Evolutionary conservation across 805 yeast genomes (phyloP), one percentile per base, ranked within the genome.

Genomic region (Nakazawaea pomicola): DNA sequence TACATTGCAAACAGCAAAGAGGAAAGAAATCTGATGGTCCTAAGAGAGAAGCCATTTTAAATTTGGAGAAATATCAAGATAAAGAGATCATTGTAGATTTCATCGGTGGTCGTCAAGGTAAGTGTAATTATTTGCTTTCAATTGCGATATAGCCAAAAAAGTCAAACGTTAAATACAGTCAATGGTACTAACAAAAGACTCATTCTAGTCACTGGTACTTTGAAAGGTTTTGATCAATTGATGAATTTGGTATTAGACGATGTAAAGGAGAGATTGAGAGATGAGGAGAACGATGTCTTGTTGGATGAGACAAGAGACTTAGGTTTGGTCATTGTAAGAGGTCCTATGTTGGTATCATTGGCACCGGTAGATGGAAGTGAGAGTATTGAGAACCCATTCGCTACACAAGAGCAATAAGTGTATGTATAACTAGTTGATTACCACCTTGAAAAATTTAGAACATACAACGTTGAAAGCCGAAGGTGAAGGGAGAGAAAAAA

Each of bases 11-110:
- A 27, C 24, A 43, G 29, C 32, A 35, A 40, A 39, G 34, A 38
- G 38, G 23, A 8, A 37, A 29, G 17, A 43, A 43, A 14, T 10
- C 37, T 7, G 33, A 43, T 34, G 43, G 45, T 11, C 98, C 97
- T 28, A 85, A 84, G 67, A 83, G 88, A 62, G 96, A 90, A 48
- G 95, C 96, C 17, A 86, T 90, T 45, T 68, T 88, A 42, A 89
- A 90, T 58, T 68, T 93, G 45, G 76, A 80, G 47, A 83, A 78
- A 55, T 86, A 84, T 58, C 76, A 77, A 52, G 95, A 87, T 57
- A 70, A 82, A 50, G 61, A 70, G 49, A 78, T 91, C 30, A 73
- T 81, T 52, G 91, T 90, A 40, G 81, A 84, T 52, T 78, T 93
- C 56, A 74, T 80, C 49, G 95, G 95, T 10, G 96, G 96, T 6